These are phyloP conservation scores for Alternaria sp. DNA, from an alignment of 2,329 filamentous ascomycete genomes.

Conservation along the genomic window DNA sequence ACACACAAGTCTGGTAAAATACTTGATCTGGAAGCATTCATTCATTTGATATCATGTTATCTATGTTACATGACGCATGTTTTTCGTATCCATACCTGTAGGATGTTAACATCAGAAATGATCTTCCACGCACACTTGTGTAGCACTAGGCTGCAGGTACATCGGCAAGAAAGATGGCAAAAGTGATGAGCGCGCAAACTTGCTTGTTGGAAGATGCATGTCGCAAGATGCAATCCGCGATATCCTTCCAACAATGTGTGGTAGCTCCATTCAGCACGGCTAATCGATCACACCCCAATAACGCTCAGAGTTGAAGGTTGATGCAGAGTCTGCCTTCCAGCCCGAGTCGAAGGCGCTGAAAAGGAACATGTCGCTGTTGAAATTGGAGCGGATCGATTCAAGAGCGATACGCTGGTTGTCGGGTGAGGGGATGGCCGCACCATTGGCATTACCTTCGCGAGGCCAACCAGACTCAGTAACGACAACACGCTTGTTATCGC, in stretches of 20 bases:
- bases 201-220: slow-evolving; percentile 15
- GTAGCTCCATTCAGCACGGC: background rate
- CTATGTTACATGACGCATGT: slow-evolving; percentile 41
- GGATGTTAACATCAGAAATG: slow-evolving; percentile 39
- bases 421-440: slow-evolving; percentile 72
- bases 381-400: slow-evolving; percentile 68
- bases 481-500: slow-evolving; percentile 68
- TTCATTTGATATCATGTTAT: slow-evolving; percentile 36
- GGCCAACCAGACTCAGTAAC: slow-evolving; percentile 91
- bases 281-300: slow-evolving; percentile 70
- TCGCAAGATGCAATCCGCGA: slow-evolving; percentile 4
- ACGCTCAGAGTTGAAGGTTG: slow-evolving; percentile 75
- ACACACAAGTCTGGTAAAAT: background rate
- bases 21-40: slow-evolving; percentile 4
- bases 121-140: slow-evolving; percentile 19
- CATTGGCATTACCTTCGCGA: slow-evolving; percentile 71
- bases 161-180: slow-evolving; percentile 23
- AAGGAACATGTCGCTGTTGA: slow-evolving; percentile 70
- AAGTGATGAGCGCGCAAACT: slow-evolving; percentile 22
- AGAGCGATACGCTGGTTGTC: slow-evolving; percentile 74
- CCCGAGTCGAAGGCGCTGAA: slow-evolving; percentile 82
- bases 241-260: slow-evolving; percentile 3
- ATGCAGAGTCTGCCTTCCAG: slow-evolving; percentile 75
- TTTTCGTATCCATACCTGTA: slow-evolving; percentile 9
- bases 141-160: slow-evolving; percentile 26